Evolutionary conservation across 768 basidiomycete genomes (phyloP).

Genomic region (Rhodotorula graminis): DNA sequence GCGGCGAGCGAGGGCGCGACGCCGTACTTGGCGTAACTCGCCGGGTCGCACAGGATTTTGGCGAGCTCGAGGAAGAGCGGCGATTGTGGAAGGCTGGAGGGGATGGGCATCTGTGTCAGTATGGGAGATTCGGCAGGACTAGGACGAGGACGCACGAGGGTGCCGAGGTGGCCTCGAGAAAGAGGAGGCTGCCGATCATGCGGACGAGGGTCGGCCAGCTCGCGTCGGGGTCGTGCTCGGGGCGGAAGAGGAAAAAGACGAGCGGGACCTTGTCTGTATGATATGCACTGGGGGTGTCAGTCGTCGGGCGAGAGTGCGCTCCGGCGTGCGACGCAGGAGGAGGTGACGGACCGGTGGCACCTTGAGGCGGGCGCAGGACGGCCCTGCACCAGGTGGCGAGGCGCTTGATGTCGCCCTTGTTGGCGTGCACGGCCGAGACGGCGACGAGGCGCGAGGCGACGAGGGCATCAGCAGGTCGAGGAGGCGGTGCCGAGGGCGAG

Average conservation of each 20-base stretch:
- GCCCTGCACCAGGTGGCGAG: constrained; percentile 21
- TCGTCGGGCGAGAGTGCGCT: background rate
- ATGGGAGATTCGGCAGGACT: too few relatives aligned
- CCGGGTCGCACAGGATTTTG: constrained; percentile 28
- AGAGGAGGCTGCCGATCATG: constrained; percentile 8
- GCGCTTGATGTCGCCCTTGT: constrained; percentile 10
- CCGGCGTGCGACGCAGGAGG: too few relatives aligned
- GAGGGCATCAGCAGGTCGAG: background rate
- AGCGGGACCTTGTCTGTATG: constrained; percentile 20
- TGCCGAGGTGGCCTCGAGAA: constrained; percentile 1
- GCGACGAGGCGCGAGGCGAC: constrained; percentile 19
- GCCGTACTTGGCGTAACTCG: constrained; percentile 14
- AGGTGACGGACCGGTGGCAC: background rate
- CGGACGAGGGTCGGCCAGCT: constrained; percentile 13
- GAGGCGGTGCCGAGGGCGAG: background rate
- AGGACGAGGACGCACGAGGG: constrained; percentile 21
- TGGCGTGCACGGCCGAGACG: background rate
- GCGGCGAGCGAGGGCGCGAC: background rate
- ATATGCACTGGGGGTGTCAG: accelerated
- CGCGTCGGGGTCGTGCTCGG: background rate
- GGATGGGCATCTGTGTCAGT: background rate
- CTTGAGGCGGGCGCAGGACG: background rate
- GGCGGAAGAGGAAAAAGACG: constrained; percentile 18
- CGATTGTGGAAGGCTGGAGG: constrained; percentile 14
- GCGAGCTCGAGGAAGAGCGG: constrained; percentile 34